Conservation (phyloP, 2,329 filamentous ascomycete species). For the Chaetomiaceae sp. region DNA sequence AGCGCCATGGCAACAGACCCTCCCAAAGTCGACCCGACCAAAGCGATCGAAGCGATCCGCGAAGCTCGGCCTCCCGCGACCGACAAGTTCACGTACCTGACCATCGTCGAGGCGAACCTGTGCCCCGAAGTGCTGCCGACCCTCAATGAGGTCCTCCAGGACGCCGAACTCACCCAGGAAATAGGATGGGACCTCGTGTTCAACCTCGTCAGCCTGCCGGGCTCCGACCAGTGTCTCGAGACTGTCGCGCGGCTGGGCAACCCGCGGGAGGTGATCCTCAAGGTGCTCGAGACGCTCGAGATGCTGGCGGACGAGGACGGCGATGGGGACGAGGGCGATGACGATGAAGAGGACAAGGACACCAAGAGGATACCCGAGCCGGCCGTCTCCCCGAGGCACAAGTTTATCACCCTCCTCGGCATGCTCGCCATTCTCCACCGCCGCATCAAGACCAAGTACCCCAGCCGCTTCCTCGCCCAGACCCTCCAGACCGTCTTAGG, state of each 20-base stretch:
- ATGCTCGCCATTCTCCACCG: conserved; percentile 70
- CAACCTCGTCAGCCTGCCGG: conserved; percentile 63
- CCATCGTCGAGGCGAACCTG: conserved; percentile 70
- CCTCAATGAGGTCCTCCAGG: conserved; percentile 52
- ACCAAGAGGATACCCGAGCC: not conserved
- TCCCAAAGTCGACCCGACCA: conserved; percentile 29
- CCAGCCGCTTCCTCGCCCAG: conserved; percentile 72
- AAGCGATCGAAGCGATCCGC: conserved; percentile 42
- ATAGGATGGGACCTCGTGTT: conserved; percentile 83
- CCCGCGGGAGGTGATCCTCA: conserved; percentile 75
- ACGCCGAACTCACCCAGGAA: conserved; percentile 67
- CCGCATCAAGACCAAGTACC: conserved; percentile 70
- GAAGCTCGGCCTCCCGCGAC: conserved; percentile 48
- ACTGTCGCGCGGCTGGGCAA: conserved; percentile 74
- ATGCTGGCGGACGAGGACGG: conserved; percentile 43
- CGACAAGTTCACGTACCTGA: conserved; percentile 72
- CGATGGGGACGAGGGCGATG: conserved; percentile 17
- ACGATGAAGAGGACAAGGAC: conserved; percentile 24
- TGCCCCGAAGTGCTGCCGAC: conserved; percentile 61
- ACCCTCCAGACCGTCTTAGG: conserved; percentile 68
- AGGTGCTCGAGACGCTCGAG: conserved; percentile 69
- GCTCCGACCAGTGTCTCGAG: conserved; percentile 65
- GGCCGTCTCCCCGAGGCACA: conserved; percentile 31
- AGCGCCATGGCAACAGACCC: conserved; percentile 18
- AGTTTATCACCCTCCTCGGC: conserved; percentile 65